Evolutionary conservation across 208 protist genomes (phyloP), one percentile per base, ranked within the genome.

Genomic region (Dictyostelium gargantuum): DNA sequence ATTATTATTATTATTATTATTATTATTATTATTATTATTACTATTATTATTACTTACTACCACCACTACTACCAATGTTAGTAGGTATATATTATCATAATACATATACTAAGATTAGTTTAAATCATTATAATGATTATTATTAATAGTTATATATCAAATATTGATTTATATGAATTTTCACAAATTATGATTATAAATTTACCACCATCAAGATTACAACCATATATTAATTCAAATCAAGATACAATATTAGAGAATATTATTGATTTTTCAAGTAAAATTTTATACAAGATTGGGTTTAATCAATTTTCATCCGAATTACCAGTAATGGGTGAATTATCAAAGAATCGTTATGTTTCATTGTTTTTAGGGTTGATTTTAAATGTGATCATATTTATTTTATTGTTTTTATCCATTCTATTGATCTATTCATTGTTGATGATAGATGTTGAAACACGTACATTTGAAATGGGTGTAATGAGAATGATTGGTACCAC

Each of bases 381-480:
- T 92, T 93, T 98, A 32, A 97, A 95, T 72, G 84, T 99, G 4
- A 96, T 98, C 52, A 91, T 98, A 8, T 50, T 96, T 10, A 96
- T 98, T 48, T 91, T 99, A 29, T 80, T 93, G 8, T 91, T 96
- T 46, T 80, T 99, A 13, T 98, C 97, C 66, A 94, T 97, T 23
- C 32, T 99, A 54, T 96, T 99, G 26, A 98, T 99, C 81, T 98
- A 99, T 95, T 98, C 97, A 6, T 93, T 99, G 15, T 95, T 99
- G 35, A 98, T 98, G 76, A 95, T 99, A 21, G 96, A 95, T 56
- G 93, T 99, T 10, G 98, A 99, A 46, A 98, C 96, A 32, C 94
- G 97, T 66, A 97, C 96, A 11, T 99, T 98, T 95, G 98, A 99
- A 75, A 91, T 98, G 21, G 98, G 97, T 74, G 96, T 99, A 29